Percentiles rank a stretch among this genome's conserved stretches.
These are phyloP conservation scores for Candida orba DNA, from an alignment of 805 yeast genomes.

Conservation along the genomic window DNA sequence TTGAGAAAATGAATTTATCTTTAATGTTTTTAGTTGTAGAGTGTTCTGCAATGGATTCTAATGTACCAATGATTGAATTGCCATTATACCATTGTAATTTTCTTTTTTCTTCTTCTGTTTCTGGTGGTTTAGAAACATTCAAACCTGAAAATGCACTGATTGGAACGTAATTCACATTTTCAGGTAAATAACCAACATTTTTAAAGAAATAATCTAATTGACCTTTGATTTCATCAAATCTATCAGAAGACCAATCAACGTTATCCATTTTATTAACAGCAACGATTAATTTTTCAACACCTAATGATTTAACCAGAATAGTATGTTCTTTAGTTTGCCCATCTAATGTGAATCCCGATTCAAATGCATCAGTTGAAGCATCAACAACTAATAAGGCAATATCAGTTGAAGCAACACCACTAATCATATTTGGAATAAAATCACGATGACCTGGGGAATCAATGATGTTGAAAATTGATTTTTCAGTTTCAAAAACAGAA, in stretches of 20 bases:
- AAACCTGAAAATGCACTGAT: slow-evolving; percentile 90
- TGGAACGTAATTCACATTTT: slow-evolving; percentile 82
- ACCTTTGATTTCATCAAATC: slow-evolving; percentile 72
- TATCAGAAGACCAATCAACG: slow-evolving; percentile 76
- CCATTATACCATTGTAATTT: slow-evolving; percentile 40
- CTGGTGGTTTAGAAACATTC: slow-evolving; percentile 80
- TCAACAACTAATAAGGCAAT: slow-evolving; percentile 87
- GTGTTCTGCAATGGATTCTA: slow-evolving; percentile 72
- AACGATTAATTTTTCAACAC: slow-evolving; percentile 81
- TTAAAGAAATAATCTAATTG: slow-evolving; percentile 74
- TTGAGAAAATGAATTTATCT: slow-evolving; percentile 63
- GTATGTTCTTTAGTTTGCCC: slow-evolving; percentile 97
- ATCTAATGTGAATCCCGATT: slow-evolving; percentile 91
- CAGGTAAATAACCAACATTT: slow-evolving; percentile 60
- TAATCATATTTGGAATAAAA: slow-evolving; percentile 93
- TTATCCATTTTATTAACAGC: slow-evolving; percentile 95
- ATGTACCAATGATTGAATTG: slow-evolving; percentile 79
- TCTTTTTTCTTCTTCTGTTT: slow-evolving; percentile 50
- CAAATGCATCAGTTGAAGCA: slow-evolving; percentile 92
- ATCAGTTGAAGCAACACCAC: slow-evolving; percentile 93
- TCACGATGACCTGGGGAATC: slow-evolving; percentile 97
- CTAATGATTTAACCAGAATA: slow-evolving; percentile 80
- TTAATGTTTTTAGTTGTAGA: slow-evolving; percentile 60
- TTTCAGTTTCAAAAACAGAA: slow-evolving; percentile 90
- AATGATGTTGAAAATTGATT: slow-evolving; percentile 82